These are phyloP conservation scores for Aspergillus jensenii DNA, from an alignment of 2,329 filamentous ascomycete genomes.

Conservation along the genomic window DNA sequence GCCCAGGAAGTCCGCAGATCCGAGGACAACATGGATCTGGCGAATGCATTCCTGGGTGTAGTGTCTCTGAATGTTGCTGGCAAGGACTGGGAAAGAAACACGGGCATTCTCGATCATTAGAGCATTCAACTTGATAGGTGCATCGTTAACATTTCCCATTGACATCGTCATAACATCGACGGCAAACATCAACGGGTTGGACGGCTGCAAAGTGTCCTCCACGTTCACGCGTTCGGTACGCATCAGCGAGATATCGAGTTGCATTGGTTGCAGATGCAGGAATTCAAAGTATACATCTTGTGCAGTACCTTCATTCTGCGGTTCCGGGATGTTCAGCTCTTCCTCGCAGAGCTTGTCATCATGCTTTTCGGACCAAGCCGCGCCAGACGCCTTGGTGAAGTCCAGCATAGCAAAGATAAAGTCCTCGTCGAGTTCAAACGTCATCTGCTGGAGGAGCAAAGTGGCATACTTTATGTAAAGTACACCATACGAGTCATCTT, in stretches of 20 bases:
- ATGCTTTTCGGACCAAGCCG: conserved; percentile 79
- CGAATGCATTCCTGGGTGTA: conserved; percentile 96
- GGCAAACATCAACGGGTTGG: conserved; percentile 97
- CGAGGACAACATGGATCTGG: conserved; percentile 95
- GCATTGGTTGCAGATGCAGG: conserved; percentile 96
- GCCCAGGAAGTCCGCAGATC: conserved; percentile 94
- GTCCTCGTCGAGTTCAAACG: conserved; percentile 93
- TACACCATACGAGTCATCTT: conserved; percentile 97
- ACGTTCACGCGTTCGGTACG: conserved; percentile 95
- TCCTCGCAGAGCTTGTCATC: conserved; percentile 89
- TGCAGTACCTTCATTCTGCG: conserved; percentile 75
- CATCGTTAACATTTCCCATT: conserved; percentile 98
- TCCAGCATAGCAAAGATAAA: conserved; percentile 96
- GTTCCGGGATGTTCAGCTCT: conserved; percentile 86
- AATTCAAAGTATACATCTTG: conserved; percentile 98
- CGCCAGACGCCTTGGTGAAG: conserved; percentile 89
- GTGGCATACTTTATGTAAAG: conserved; percentile 98
- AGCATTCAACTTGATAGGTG: conserved; percentile 88
- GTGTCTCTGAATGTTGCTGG: conserved; percentile 85
- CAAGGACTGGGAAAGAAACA: conserved; percentile 79
- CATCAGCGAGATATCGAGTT: conserved; percentile 95
- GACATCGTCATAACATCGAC: conserved; percentile 99
- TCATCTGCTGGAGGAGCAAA: conserved; percentile 93
- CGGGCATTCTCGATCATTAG: conserved; percentile 93
- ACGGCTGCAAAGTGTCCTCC: conserved; percentile 86